Percentiles rank a stretch among this genome's conserved stretches.
These are phyloP conservation scores for Chlorella sp. DNA, from an alignment of 139 green algal species.

Conservation along the genomic window DNA sequence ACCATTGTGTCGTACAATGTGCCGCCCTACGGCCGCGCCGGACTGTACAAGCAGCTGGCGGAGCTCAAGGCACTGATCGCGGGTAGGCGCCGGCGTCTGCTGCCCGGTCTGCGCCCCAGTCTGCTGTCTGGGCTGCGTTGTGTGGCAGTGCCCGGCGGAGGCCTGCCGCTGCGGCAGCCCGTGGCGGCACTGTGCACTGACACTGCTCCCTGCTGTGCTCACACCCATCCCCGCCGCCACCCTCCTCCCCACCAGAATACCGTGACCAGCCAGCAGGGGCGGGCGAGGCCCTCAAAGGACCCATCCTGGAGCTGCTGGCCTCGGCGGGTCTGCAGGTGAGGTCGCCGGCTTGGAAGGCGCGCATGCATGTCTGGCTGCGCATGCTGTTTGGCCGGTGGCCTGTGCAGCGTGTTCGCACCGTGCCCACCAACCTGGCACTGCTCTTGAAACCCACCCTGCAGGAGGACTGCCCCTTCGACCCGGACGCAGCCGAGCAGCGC, in stretches of 20 bases:
- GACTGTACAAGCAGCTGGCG: constrained; percentile 97
- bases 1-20: constrained; percentile 97
- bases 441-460: constrained; percentile 17
- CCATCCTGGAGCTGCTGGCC: constrained; percentile 66
- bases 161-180: too few species aligned
- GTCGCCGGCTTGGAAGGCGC: too few species aligned
- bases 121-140: too few species aligned
- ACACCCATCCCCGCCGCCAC: too few species aligned
- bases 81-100: too few species aligned
- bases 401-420: neutral
- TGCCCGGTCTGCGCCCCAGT: too few species aligned
- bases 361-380: too few species aligned
- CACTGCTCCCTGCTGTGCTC: too few species aligned
- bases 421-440: too few species aligned
- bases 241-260: constrained; percentile 59
- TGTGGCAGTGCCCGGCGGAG: too few species aligned
- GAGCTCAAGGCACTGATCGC: constrained; percentile 81
- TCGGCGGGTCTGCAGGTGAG: neutral
- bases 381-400: too few species aligned
- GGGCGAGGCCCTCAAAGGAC: constrained; percentile 50
- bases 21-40: constrained; percentile 91
- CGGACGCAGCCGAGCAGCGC: neutral
- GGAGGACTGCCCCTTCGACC: constrained; percentile 77
- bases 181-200: neutral
- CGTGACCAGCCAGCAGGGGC: constrained; percentile 63